Evolutionary conservation across 2,329 filamentous ascomycete species (phyloP), one percentile per base, ranked within the genome.

Genomic region (Graphilbum fragrans): DNA sequence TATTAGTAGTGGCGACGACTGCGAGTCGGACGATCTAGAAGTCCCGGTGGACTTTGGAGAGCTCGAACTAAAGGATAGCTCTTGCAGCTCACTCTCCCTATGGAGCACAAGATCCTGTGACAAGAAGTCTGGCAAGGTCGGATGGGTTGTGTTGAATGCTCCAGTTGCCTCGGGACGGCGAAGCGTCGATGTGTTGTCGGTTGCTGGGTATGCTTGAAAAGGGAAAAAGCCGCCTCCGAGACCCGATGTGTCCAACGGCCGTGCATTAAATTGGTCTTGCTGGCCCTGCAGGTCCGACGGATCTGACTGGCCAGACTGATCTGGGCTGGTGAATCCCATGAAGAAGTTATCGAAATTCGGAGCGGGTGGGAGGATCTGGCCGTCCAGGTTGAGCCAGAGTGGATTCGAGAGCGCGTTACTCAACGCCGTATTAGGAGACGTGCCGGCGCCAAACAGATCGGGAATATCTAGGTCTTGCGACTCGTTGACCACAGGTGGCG

Each of bases 251-350:
- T n/a, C n/a, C n/a, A n/a, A n/a, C n/a, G n/a, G n/a, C n/a, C n/a
- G n/a, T n/a, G n/a, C n/a, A n/a, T n/a, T n/a, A n/a, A n/a, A n/a
- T n/a, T n/a, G n/a, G n/a, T n/a, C n/a, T n/a, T n/a, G n/a, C n/a
- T n/a, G n/a, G n/a, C n/a, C n/a, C n/a, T n/a, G n/a, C n/a, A n/a
- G n/a, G n/a, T n/a, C n/a, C n/a, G n/a, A n/a, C n/a, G n/a, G n/a
- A n/a, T n/a, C n/a, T n/a, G n/a, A n/a, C n/a, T n/a, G n/a, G n/a
- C n/a, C 23, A 25, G 21, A 20, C 35, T 2, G 35, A 6, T 23
- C 35, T 18, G 57, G 50, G 27, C 53, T 58, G 27, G 56, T 49
- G 27, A 55, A 52, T 6, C 41, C 44, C 25, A 50, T 45, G 19
- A 55, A 49, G 27, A 53, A 43, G 19, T 44, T 38, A 2, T 37